Conservation (phyloP, 2,329 filamentous ascomycete genomes). For the Neopestalotiopsis sp. region DNA sequence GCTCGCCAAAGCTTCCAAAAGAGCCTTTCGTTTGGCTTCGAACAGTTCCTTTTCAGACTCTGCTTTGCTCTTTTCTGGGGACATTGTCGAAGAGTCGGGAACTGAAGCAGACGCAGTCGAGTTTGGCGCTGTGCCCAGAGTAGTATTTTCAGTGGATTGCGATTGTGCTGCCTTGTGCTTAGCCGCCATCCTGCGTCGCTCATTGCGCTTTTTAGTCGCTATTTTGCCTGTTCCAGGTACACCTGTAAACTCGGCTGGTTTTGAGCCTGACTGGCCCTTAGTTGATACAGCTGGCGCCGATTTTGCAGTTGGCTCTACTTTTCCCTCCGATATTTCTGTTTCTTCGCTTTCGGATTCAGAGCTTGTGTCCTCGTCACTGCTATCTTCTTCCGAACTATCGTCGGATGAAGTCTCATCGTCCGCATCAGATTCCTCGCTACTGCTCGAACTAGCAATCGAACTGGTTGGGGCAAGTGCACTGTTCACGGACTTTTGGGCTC, state of each 20-base stretch:
- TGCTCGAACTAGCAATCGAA: constrained; percentile 11
- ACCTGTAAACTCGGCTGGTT: constrained; percentile 24
- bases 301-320: neutral
- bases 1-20: constrained; percentile 54
- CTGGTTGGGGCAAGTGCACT: neutral
- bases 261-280: constrained; percentile 15
- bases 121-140: constrained; percentile 1
- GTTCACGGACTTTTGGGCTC: neutral
- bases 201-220: constrained; percentile 57
- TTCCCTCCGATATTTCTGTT: neutral
- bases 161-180: constrained; percentile 29
- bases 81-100: constrained; percentile 3
- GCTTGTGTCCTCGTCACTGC: constrained; percentile 24
- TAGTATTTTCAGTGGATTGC: neutral
- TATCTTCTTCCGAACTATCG: constrained; percentile 21
- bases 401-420: constrained; percentile 23
- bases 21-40: constrained; percentile 52
- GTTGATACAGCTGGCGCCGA: neutral
- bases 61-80: neutral
- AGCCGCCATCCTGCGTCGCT: constrained; percentile 47
- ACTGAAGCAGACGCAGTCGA: neutral
- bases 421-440: constrained; percentile 22
- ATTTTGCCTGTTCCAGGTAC: constrained; percentile 43
- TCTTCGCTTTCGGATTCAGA: constrained; percentile 21
- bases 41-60: constrained; percentile 45